A percentile compares a stretch with the other conserved stretches of the same genome.
These are phyloP conservation scores for Mychonastes homosphaera DNA, from an alignment of 139 green algal species.

Conservation along the genomic window DNA sequence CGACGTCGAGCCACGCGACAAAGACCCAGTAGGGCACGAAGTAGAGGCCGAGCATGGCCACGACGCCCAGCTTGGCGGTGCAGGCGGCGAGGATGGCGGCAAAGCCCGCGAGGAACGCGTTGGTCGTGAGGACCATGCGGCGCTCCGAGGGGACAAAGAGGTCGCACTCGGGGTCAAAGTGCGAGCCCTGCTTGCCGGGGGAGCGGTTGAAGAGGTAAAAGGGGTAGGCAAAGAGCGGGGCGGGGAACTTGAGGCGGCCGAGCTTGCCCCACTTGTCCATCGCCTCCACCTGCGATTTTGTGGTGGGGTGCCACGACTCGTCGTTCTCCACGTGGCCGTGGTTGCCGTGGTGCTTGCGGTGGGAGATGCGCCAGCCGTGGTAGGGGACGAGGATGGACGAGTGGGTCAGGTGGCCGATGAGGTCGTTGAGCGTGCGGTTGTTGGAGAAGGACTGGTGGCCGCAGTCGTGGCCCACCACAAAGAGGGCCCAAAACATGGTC, in stretches of 20 bases:
- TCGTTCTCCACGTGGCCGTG: conserved; percentile 95
- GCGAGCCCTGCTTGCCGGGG: conserved; percentile 80
- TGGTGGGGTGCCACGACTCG: conserved; percentile 83
- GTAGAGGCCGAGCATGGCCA: conserved; percentile 82
- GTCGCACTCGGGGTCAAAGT: conserved; percentile 83
- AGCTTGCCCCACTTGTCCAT: conserved; percentile 40
- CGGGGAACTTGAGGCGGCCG: conserved; percentile 66
- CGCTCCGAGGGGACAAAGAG: conserved; percentile 61
- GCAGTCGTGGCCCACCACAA: conserved; percentile 93
- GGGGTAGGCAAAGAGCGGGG: conserved; percentile 78
- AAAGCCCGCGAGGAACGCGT: conserved; percentile 69
- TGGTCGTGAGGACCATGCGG: conserved; percentile 60
- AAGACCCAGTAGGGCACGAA: conserved; percentile 79
- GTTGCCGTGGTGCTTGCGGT: conserved; percentile 89
- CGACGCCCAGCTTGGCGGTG: conserved; percentile 57
- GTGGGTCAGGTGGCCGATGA: conserved; percentile 85
- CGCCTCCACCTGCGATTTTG: conserved; percentile 43
- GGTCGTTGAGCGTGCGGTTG: conserved; percentile 84
- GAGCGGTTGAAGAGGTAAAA: conserved; percentile 79
- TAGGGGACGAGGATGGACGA: conserved; percentile 90
- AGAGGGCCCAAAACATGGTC: conserved; percentile 98
- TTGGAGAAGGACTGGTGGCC: conserved; percentile 86
- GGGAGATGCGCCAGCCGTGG: conserved; percentile 89
- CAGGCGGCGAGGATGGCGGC: conserved; percentile 64
- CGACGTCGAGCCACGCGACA: conserved; percentile 89